Evolutionary conservation across 768 basidiomycete genomes (phyloP), one percentile per base, ranked within the genome.

Genomic region (Hirschioporus abietinus): DNA sequence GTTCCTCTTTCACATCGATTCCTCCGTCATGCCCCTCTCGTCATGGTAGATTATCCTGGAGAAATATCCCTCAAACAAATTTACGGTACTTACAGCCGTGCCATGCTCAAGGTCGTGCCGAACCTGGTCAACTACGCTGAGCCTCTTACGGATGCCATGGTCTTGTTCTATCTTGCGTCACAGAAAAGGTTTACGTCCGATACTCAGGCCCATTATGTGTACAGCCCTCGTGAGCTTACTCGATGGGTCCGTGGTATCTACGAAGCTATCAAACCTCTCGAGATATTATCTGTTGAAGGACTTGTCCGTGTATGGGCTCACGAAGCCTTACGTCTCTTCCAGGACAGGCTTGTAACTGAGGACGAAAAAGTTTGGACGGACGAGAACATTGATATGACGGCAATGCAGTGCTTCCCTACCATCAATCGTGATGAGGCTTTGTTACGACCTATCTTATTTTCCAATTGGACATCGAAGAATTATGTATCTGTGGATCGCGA

Each of bases 21-120:
- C 88, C 84, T 99, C 60, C 92, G 97, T 10, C 97, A 99, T 76
- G 95, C 96, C 0, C 97, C 97, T 0, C 82, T 99, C 25, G 86
- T 99, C 74, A 98, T 99, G 96, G 97, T 99, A 65, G 97, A 99
- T 74, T 99, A 99, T 76, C 97, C 97, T 24, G 97, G 97, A 64
- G 95, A 96, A 74, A 81, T 96, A 15, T 99, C 97, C 6, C 82
- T 99, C 74, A 97, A 95, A 70, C 97, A 99, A 75, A 99, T 99
- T 70, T 99, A 99, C 76, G 94, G 96, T 18, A 99, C 97, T 25
- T 99, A 99, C 81, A 95, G 93, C 74, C 90, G 96, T 66, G 97
- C 94, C 18, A 83, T 95, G 25, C 90, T 99, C 72, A 99, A 99
- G 78, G 95, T 98, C 69, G 82, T 97, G 12, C 96, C 97, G 42